Conservation (phyloP, 2,329 filamentous ascomycete genomes). For the Paracamarosporium sp. region DNA sequence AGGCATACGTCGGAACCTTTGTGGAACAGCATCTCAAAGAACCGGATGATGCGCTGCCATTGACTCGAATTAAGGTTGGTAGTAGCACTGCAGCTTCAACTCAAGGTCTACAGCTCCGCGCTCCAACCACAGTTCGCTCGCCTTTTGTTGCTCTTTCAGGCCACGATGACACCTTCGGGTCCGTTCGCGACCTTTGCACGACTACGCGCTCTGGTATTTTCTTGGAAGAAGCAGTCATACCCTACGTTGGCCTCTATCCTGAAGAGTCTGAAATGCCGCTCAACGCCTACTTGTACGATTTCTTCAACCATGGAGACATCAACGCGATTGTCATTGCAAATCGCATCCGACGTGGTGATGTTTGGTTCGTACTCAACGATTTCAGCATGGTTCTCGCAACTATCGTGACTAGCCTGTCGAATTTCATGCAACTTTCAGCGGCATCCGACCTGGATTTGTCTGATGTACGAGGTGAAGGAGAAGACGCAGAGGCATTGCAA, state of each 20-base stretch:
- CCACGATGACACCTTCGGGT: conserved; percentile 67
- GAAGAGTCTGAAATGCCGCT: conserved; percentile 61
- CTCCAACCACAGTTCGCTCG: conserved; percentile 63
- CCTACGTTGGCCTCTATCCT: conserved; percentile 68
- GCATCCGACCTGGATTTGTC: conserved; percentile 58
- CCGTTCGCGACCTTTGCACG: conserved; percentile 71
- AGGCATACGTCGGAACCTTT: conserved; percentile 72
- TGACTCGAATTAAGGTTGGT: conserved; percentile 60
- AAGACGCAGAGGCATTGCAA: conserved; percentile 56
- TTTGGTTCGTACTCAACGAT: conserved; percentile 77
- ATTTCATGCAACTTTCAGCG: conserved; percentile 60
- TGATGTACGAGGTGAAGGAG: conserved; percentile 59
- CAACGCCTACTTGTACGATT: conserved; percentile 77
- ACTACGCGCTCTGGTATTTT: conserved; percentile 73
- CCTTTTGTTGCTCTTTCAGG: conserved; percentile 76
- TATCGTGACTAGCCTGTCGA: conserved; percentile 70
- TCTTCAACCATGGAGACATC: conserved; percentile 75
- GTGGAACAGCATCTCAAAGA: conserved; percentile 67
- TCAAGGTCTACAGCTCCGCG: conserved; percentile 29
- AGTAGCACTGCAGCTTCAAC: conserved; percentile 32
- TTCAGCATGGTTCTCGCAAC: conserved; percentile 72
- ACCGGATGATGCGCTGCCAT: conserved; percentile 64
- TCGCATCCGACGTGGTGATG: conserved; percentile 68
- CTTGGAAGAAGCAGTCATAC: conserved; percentile 76
- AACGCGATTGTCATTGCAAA: conserved; percentile 68